phyloP scores from a whole-genome alignment of 345 rosid genomes.

The Erysimum cheiranthoides region DNA sequence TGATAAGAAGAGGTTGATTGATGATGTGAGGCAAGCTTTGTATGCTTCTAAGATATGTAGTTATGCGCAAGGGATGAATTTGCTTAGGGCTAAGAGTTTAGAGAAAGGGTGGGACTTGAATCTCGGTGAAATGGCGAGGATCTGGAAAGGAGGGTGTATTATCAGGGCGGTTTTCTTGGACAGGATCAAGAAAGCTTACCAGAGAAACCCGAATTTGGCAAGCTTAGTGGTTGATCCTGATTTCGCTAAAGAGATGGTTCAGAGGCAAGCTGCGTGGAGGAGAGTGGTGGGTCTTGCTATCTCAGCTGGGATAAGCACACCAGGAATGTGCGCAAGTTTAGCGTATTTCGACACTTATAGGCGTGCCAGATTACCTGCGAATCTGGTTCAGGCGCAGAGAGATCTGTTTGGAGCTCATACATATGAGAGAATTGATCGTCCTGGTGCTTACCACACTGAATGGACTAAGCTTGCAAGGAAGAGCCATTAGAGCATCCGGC shows the following conservation, averaged over 20 bases:
- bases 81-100: conserved; percentile 86
- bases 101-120: conserved; percentile 87
- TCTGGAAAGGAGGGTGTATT: conserved; percentile 99
- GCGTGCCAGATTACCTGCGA: conserved; percentile 91
- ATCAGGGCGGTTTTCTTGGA: conserved; percentile 93
- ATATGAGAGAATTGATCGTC: conserved; percentile 85
- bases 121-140: conserved; percentile 88
- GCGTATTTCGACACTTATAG: conserved; percentile 91
- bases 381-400: conserved; percentile 97
- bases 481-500: conserved; percentile 40
- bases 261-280: conserved; percentile 96
- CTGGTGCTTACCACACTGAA: conserved; percentile 85
- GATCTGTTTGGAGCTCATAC: conserved; percentile 98
- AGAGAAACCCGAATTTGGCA: conserved; percentile 79
- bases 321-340: conserved; percentile 94
- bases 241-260: conserved; percentile 91
- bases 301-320: conserved; percentile 89
- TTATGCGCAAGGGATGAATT: conserved; percentile 96
- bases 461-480: conserved; percentile 87
- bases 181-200: conserved; percentile 93
- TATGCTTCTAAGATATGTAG: conserved; percentile 92
- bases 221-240: conserved; percentile 89
- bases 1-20: conserved; percentile 83
- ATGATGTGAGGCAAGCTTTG: conserved; percentile 90
- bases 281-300: conserved; percentile 88